Percentiles rank a stretch among this genome's conserved stretches.
Conservation (phyloP, 106 monocot species). For the Phalaenopsis equestris region DNA sequence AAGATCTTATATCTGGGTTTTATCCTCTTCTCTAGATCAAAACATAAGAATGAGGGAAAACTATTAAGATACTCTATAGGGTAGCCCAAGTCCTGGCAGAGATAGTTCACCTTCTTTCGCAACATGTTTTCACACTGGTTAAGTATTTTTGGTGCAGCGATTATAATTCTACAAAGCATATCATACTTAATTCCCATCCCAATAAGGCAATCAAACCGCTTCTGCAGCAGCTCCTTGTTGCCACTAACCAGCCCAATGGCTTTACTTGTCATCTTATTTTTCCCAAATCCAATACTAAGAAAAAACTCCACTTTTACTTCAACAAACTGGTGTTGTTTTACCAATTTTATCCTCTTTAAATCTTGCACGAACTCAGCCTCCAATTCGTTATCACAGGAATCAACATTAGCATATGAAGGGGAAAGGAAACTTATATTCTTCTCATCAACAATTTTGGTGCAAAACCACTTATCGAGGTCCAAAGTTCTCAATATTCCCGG, state of each 20-base stretch:
- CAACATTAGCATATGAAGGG: slow-evolving; percentile 14
- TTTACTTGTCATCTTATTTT: slow-evolving; percentile 43
- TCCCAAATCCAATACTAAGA: slow-evolving; percentile 70
- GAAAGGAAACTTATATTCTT: slow-evolving; percentile 27
- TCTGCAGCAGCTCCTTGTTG: slow-evolving; percentile 37
- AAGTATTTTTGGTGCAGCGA: slow-evolving; percentile 54
- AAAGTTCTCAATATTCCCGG: slow-evolving; percentile 40
- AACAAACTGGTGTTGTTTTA: slow-evolving; percentile 17
- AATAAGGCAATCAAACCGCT: slow-evolving; percentile 69
- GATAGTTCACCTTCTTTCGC: slow-evolving; percentile 51
- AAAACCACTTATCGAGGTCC: slow-evolving; percentile 42
- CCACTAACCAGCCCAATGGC: slow-evolving; percentile 20
- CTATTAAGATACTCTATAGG: slow-evolving; percentile 44
- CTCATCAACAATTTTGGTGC: slow-evolving; percentile 19
- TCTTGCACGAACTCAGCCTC: slow-evolving; percentile 43
- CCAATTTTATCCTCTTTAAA: slow-evolving; percentile 21
- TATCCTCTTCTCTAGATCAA: slow-evolving; percentile 78
- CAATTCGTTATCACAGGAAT: slow-evolving; percentile 5
- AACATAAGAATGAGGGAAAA: slow-evolving; percentile 70
- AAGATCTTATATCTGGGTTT: slow-evolving; percentile 75
- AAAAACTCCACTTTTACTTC: slow-evolving; percentile 62
- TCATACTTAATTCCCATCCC: slow-evolving; percentile 45
- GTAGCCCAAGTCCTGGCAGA: slow-evolving; percentile 49
- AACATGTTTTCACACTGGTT: slow-evolving; percentile 48
- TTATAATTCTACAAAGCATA: slow-evolving; percentile 60